phyloP scores from a whole-genome alignment of 495 filamentous ascomycete genomes.

The Penicillium antarcticum region DNA sequence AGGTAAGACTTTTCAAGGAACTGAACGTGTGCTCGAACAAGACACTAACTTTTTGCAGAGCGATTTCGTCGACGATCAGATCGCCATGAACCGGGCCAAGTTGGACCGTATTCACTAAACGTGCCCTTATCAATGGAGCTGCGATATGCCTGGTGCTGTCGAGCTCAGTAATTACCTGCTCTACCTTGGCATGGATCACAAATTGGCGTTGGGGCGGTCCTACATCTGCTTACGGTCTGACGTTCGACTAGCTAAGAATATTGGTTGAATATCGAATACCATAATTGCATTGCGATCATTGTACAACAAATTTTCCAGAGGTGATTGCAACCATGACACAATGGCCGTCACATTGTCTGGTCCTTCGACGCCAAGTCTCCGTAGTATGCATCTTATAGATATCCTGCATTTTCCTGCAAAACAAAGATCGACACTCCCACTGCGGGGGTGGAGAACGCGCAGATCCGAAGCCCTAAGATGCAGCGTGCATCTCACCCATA shows the following conservation, averaged over 20 bases:
- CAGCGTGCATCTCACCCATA: not conserved
- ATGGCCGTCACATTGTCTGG: too few relatives aligned
- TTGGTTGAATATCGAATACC: not conserved
- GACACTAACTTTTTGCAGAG: slow-evolving; percentile 44
- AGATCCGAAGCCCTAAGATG: slow-evolving; percentile 4
- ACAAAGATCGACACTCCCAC: slow-evolving; percentile 3
- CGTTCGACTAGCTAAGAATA: slow-evolving; percentile 1
- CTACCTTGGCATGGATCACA: slow-evolving; percentile 13
- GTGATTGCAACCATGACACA: too few relatives aligned
- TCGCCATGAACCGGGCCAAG: slow-evolving; percentile 63
- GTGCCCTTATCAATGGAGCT: slow-evolving; percentile 9
- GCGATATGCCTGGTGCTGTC: slow-evolving; percentile 36
- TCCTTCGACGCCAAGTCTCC: too few relatives aligned
- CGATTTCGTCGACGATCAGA: slow-evolving; percentile 69
- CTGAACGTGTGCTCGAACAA: not conserved
- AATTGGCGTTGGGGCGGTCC: slow-evolving; percentile 20
- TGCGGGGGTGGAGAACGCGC: slow-evolving; percentile 7
- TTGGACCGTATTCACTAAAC: slow-evolving; percentile 58
- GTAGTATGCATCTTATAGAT: not conserved
- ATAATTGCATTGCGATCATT: slow-evolving; percentile 7
- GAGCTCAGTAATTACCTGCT: slow-evolving; percentile 15
- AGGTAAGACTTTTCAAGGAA: slow-evolving; percentile 46
- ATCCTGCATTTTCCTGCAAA: not conserved
- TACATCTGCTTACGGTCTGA: slow-evolving; percentile 1
- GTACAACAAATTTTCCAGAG: too few relatives aligned